Evolutionary conservation across 495 filamentous ascomycete genomes (phyloP).

Genomic region (Viridothelium virens): DNA sequence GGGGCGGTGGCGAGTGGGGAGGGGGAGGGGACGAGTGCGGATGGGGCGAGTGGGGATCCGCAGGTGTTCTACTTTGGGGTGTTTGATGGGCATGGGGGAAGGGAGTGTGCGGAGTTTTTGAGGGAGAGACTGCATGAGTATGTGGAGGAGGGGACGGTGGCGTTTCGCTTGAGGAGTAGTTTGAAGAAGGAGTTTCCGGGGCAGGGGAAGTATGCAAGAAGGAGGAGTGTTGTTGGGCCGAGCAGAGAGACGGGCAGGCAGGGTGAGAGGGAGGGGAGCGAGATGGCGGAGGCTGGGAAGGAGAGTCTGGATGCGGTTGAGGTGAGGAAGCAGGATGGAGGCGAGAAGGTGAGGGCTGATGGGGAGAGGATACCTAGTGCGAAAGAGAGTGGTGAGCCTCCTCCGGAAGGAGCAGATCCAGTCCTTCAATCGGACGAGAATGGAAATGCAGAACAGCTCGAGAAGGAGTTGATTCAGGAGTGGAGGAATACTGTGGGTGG

Average conservation of each 20-base stretch:
- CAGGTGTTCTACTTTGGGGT: slow-evolving; percentile 96
- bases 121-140: slow-evolving; percentile 79
- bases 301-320: slow-evolving; percentile 35
- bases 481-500: slow-evolving; percentile 85
- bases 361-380: slow-evolving; percentile 25
- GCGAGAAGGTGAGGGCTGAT: slow-evolving; percentile 32
- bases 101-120: slow-evolving; percentile 79
- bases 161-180: slow-evolving; percentile 68
- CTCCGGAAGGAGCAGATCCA: slow-evolving; percentile 16
- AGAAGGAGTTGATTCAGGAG: slow-evolving; percentile 58
- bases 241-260: slow-evolving; percentile 20
- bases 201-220: slow-evolving; percentile 4
- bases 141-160: slow-evolving; percentile 66
- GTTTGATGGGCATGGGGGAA: slow-evolving; percentile 93
- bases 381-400: slow-evolving; percentile 24
- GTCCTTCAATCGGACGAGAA: slow-evolving; percentile 33
- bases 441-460: slow-evolving; percentile 49
- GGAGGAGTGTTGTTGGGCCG: not conserved
- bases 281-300: slow-evolving; percentile 23
- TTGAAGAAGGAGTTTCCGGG: slow-evolving; percentile 37
- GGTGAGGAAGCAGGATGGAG: slow-evolving; percentile 33
- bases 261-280: slow-evolving; percentile 12
- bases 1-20: slow-evolving; percentile 28
- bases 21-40: slow-evolving; percentile 53
- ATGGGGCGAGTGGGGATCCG: slow-evolving; percentile 74